Conservation (phyloP, 2,329 filamentous ascomycete genomes). For the Colletotrichum acutatum region DNA sequence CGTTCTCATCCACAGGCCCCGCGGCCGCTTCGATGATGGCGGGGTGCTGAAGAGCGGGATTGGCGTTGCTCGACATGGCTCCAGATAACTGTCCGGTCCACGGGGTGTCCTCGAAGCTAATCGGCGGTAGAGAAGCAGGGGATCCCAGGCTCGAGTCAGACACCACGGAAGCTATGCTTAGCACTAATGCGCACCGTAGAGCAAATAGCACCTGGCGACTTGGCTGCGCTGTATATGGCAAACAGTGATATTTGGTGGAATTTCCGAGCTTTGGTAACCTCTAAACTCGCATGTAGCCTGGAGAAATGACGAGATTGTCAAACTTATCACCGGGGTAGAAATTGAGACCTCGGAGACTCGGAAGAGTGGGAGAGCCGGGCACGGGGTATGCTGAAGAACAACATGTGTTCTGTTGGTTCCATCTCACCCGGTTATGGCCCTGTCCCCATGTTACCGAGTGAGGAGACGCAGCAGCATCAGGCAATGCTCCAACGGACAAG, state of each 20-base stretch:
- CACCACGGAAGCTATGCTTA: background rate
- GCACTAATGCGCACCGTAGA: background rate
- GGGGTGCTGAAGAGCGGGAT: background rate
- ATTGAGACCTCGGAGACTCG: no score
- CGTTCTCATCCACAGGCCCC: slow-evolving; percentile 10
- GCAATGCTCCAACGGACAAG: slow-evolving; percentile 1
- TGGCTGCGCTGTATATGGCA: no score
- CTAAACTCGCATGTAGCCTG: no score
- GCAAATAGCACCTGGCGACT: no score
- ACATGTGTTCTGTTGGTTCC: background rate
- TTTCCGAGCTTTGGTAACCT: no score
- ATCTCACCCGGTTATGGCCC: background rate
- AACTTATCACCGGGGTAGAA: no score
- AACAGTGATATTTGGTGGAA: no score
- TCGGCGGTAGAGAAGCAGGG: background rate
- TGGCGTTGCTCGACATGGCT: background rate
- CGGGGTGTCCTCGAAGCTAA: no score
- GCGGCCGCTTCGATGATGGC: slow-evolving; percentile 2
- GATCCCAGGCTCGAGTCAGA: background rate
- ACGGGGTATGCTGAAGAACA: background rate
- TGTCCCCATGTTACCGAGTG: background rate
- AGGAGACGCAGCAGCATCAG: slow-evolving; percentile 8
- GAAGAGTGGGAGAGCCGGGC: background rate
- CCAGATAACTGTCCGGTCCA: no score
- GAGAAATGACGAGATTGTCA: no score